phyloP scores from a whole-genome alignment of 2,329 filamentous ascomycete genomes.

The Diaporthe sp. region DNA sequence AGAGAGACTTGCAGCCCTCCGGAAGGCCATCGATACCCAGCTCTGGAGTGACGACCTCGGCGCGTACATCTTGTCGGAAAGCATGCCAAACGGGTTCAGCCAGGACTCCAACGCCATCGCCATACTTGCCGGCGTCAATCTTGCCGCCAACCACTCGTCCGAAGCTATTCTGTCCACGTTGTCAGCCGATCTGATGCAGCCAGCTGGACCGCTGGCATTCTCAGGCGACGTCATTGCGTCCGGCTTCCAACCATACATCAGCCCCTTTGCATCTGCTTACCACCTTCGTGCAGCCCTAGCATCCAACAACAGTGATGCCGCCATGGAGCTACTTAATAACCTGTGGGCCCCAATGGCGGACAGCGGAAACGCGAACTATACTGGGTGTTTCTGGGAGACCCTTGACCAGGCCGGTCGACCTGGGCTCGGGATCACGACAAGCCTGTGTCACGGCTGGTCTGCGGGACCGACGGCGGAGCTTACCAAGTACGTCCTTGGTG shows the following conservation, averaged over 20 bases:
- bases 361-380: neutral
- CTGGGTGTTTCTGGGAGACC: neutral
- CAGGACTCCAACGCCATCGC: slow-evolving; percentile 10
- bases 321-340: neutral
- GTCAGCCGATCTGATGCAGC: neutral
- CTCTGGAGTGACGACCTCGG: neutral
- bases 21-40: neutral
- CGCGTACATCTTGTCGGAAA: neutral
- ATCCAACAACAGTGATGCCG: neutral
- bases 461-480: neutral
- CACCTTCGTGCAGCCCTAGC: slow-evolving; percentile 2
- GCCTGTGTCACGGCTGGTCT: neutral
- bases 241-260: neutral
- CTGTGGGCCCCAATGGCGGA: neutral
- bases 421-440: neutral
- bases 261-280: neutral
- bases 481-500: neutral
- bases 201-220: neutral
- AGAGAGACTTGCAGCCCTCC: neutral
- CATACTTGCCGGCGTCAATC: slow-evolving; percentile 10
- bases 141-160: slow-evolving; percentile 9
- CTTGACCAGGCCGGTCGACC: neutral
- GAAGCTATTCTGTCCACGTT: neutral
- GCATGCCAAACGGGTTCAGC: neutral
- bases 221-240: neutral